phyloP scores from a whole-genome alignment of 1,139 yeast species.

The Yamadazyma aaseri region DNA sequence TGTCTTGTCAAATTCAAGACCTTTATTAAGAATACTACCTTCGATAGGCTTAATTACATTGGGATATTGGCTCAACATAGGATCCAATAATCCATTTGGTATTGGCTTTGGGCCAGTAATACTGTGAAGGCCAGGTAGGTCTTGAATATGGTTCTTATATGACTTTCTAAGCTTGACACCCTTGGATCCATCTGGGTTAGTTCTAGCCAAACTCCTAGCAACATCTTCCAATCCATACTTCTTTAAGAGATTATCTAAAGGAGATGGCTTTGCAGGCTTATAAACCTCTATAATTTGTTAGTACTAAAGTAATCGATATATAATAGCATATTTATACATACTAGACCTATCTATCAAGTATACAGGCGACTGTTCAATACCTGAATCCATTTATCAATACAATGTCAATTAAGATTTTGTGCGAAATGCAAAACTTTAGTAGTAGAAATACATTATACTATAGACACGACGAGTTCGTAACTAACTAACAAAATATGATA shows the following conservation, averaged over 20 bases:
- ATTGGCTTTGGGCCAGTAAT: conserved; percentile 58
- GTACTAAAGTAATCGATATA: conserved; percentile 4
- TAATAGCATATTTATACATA: conserved; percentile 8
- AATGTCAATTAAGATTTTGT: not conserved
- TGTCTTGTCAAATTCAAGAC: conserved; percentile 65
- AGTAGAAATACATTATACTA: conserved; percentile 3
- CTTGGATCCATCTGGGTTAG: conserved; percentile 84
- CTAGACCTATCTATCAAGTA: conserved; percentile 13
- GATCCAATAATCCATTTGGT: conserved; percentile 52
- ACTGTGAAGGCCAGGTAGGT: conserved; percentile 77
- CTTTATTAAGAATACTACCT: conserved; percentile 45
- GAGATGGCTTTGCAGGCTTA: conserved; percentile 51
- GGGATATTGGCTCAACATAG: conserved; percentile 39
- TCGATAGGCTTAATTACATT: conserved; percentile 51
- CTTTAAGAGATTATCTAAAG: conserved; percentile 65
- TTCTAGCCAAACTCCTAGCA: conserved; percentile 79
- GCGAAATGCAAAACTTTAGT: not conserved
- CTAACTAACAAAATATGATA: no score
- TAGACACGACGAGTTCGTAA: not conserved
- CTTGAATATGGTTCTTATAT: conserved; percentile 86
- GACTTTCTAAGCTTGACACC: conserved; percentile 92
- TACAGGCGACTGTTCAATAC: conserved; percentile 2
- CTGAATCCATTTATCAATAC: not conserved
- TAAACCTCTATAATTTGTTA: conserved; percentile 14
- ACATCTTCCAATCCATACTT: conserved; percentile 66